Evolutionary conservation across 805 yeast species (phyloP), one percentile per base, ranked within the genome.

Genomic region (Teunomyces pallodes): DNA sequence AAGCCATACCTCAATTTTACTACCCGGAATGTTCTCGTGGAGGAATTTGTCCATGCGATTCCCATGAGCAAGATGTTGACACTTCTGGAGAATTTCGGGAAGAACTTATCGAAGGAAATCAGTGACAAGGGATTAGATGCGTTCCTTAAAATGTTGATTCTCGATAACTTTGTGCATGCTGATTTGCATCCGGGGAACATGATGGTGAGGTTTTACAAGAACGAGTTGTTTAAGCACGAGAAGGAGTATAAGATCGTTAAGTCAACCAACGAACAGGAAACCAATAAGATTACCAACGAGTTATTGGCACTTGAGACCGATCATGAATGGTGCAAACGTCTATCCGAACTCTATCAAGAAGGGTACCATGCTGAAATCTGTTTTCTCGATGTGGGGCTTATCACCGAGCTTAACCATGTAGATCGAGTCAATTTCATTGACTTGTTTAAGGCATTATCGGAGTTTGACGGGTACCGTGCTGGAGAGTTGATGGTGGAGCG

Each of bases 131-230:
- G 96, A 7, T 80, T 94, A 20, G 96, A 94, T 63, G 87, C 97
- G 3, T 94, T 94, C 58, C 72, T 94, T 53, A 87, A 90, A 58
- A 94, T 94, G 99, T 74, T 94, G 52, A 86, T 94, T 45, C 67
- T 92, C 46, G 96, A 94, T 69, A 91, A 94, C 64, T 94, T 94
- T 65, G 89, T 91, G 39, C 99, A 94, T 65, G 92, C 98, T 0
- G 99, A 94, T 69, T 74, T 94, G 50, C 99, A 94, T 57, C 97
- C 99, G 0, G 99, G 99, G 3, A 94, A 94, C 64, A 88, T 94
- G 60, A 81, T 90, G 74, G 80, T 89, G 7, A 70, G 89, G 42
- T 83, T 87, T 57, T 76, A 84, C 55, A 82, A 81, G 55, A 76
- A 72, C 47, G 77, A 72, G 48, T 47, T 66, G 46, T 67, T 65